Evolutionary conservation across 768 basidiomycete genomes (phyloP).

Genomic region (Mrakia gelida): DNA sequence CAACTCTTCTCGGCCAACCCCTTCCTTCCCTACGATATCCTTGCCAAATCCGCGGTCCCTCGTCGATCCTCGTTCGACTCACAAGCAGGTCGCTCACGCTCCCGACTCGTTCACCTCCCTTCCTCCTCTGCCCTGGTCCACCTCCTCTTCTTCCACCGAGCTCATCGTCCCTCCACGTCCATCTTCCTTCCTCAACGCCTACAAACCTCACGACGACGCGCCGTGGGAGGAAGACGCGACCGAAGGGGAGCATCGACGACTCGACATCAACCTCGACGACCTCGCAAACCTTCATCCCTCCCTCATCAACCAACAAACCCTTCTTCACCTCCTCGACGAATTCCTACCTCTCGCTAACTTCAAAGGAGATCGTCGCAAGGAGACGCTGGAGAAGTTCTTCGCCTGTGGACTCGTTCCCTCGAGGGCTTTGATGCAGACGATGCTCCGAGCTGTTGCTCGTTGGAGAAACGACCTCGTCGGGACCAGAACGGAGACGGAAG

Average conservation of each 20-base stretch:
- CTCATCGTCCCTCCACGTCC: conserved; percentile 3
- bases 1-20: neutral
- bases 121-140: neutral
- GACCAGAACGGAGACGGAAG: neutral
- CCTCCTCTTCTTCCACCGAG: neutral
- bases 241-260: neutral
- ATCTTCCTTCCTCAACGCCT: neutral
- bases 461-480: neutral
- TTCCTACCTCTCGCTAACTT: neutral
- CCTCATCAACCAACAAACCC: neutral
- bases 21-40: too few species aligned
- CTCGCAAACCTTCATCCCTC: neutral
- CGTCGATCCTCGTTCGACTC: neutral
- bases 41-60: too few species aligned
- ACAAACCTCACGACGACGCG: neutral
- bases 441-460: neutral
- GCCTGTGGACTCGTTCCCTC: neutral
- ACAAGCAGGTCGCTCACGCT: neutral
- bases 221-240: neutral
- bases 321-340: neutral
- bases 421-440: neutral
- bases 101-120: neutral
- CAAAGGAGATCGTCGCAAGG: neutral
- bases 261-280: neutral
- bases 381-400: neutral